A percentile compares a stretch with the other conserved stretches of the same genome.
Evolutionary conservation across 768 basidiomycete species (phyloP).

Genomic region (Favolaschia claudopus): DNA sequence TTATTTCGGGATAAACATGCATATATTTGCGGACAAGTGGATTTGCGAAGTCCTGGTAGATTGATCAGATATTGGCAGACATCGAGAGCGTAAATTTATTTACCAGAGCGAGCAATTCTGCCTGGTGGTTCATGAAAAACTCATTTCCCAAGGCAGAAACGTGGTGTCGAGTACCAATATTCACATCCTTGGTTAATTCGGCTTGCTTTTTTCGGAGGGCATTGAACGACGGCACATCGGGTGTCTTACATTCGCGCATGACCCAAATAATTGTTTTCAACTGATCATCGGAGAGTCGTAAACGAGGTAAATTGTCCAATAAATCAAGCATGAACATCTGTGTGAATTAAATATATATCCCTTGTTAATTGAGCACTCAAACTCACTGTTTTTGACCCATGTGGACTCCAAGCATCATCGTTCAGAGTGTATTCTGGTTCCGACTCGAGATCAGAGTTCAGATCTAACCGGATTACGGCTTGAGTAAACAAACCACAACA

Average conservation of each 20-base stretch:
- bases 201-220: conserved; percentile 35
- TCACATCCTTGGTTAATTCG: conserved; percentile 16
- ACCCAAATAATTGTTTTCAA: conserved; percentile 40
- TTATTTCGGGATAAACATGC: conserved; percentile 33
- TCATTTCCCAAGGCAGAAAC: conserved; percentile 35
- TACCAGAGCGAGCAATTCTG: conserved; percentile 25
- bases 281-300: conserved; percentile 41
- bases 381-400: too few species aligned
- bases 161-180: conserved; percentile 24
- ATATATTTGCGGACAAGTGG: conserved; percentile 28
- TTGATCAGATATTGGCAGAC: not conserved
- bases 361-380: too few species aligned
- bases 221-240: conserved; percentile 38
- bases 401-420: too few species aligned
- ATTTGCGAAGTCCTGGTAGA: conserved; percentile 34
- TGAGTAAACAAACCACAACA: too few species aligned
- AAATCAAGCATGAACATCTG: conserved; percentile 34
- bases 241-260: conserved; percentile 38
- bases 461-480: too few species aligned
- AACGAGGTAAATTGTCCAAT: conserved; percentile 40
- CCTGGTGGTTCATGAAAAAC: conserved; percentile 38
- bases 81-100: not conserved
- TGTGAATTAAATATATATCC: too few species aligned
- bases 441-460: too few species aligned
- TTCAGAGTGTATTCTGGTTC: too few species aligned